Percentiles rank a stretch among this genome's conserved stretches.
Conservation (phyloP, 306 rosid genomes). For the Trifolium pratense region DNA sequence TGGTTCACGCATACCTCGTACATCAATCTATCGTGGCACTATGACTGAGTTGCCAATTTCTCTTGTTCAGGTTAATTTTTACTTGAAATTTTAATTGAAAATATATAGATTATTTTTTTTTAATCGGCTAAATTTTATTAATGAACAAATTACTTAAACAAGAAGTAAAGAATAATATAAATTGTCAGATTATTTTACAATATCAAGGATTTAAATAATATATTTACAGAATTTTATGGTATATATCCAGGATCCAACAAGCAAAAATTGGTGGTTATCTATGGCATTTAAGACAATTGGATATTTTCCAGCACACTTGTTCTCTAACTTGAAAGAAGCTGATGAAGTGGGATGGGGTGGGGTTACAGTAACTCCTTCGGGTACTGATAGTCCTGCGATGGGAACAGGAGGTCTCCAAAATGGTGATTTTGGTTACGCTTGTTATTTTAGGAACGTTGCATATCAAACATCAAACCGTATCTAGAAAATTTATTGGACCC, state of each 20-base stretch:
- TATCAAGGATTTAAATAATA: not conserved
- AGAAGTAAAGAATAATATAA: too few species aligned
- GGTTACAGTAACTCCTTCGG: not conserved
- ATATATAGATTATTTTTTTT: not conserved
- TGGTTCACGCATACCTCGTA: not conserved
- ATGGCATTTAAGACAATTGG: not conserved
- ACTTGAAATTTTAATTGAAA: not conserved
- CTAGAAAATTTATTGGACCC: not conserved
- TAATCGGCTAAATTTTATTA: too few species aligned
- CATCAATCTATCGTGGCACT: not conserved
- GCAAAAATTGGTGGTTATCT: conserved; percentile 25
- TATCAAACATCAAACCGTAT: not conserved
- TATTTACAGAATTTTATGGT: not conserved
- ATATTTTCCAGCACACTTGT: conserved; percentile 19
- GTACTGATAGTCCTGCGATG: not conserved
- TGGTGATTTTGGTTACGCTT: not conserved
- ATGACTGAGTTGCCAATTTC: fast-evolving
- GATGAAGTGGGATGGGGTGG: conserved; percentile 35
- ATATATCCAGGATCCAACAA: not conserved
- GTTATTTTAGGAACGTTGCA: not conserved
- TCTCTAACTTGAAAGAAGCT: not conserved
- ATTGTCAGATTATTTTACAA: too few species aligned
- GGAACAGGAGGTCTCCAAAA: conserved; percentile 2
- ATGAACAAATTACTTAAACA: too few species aligned
- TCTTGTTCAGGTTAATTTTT: not conserved